Evolutionary conservation across 305 asterid genomes (phyloP).

Genomic region (Fraxinus xanthoxyloides): DNA sequence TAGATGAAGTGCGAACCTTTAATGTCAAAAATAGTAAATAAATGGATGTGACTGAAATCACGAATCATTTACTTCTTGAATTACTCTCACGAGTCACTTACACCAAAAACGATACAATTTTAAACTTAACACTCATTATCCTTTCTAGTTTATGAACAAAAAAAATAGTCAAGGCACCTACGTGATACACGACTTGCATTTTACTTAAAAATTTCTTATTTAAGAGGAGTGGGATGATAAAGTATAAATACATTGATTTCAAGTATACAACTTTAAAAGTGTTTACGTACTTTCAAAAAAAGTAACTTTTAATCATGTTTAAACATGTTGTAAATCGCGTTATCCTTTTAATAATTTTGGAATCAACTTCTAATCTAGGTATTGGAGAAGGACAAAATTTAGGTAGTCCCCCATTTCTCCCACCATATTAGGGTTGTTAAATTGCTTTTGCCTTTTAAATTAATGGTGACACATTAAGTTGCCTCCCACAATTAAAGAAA

Average conservation of each 20-base stretch:
- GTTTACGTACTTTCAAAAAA: too few relatives aligned
- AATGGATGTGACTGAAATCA: background rate
- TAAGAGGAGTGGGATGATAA: background rate
- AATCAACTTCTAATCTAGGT: background rate
- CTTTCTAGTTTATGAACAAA: background rate
- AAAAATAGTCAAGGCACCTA: background rate
- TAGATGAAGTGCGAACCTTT: background rate
- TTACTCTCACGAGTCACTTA: background rate
- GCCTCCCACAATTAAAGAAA: background rate
- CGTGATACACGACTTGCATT: background rate
- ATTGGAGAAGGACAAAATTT: slow-evolving; percentile 17
- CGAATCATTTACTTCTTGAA: background rate
- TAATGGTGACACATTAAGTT: slow-evolving; percentile 20
- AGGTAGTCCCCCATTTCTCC: slow-evolving; percentile 19
- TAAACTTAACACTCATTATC: background rate
- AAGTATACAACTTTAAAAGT: too few relatives aligned
- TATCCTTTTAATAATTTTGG: background rate
- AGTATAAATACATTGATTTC: background rate
- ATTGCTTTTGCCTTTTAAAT: slow-evolving; percentile 10
- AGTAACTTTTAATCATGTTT: background rate
- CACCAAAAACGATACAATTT: too few relatives aligned
- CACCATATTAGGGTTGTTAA: slow-evolving; percentile 2
- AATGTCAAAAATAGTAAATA: too few relatives aligned
- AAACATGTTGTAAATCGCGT: background rate
- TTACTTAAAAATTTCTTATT: background rate